Evolutionary conservation across 768 basidiomycete genomes (phyloP).

Genomic region (Tylopilus sp.): DNA sequence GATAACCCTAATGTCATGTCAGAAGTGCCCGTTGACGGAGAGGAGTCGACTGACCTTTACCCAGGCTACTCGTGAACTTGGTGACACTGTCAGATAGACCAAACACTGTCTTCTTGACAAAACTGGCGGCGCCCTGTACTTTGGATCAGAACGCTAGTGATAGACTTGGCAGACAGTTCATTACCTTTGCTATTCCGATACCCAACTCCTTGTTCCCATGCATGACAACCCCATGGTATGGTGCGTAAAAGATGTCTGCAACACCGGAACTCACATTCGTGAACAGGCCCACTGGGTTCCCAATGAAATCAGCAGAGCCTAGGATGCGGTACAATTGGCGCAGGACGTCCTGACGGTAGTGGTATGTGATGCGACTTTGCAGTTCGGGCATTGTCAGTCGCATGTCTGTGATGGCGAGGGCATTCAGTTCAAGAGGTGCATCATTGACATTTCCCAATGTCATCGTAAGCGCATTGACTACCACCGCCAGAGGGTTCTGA

Average conservation of each 20-base stretch:
- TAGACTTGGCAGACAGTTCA: neutral
- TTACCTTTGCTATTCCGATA: conserved; percentile 89
- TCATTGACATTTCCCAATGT: conserved; percentile 96
- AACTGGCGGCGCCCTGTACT: conserved; percentile 89
- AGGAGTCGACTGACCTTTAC: conserved; percentile 63
- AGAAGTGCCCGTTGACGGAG: neutral
- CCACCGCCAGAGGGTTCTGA: conserved; percentile 88
- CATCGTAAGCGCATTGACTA: conserved; percentile 95
- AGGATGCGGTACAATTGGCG: conserved; percentile 94
- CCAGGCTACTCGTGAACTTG: conserved; percentile 97
- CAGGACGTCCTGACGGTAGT: conserved; percentile 91
- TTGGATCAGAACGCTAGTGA: conserved; percentile 11
- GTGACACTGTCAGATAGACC: conserved; percentile 94
- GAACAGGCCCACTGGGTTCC: conserved; percentile 95
- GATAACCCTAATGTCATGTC: conserved; percentile 66
- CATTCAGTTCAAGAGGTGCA: conserved; percentile 91
- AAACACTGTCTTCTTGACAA: conserved; percentile 98
- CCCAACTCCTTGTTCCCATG: conserved; percentile 94
- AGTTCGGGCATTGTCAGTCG: conserved; percentile 83
- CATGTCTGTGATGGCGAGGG: conserved; percentile 92
- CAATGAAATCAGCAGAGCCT: conserved; percentile 97
- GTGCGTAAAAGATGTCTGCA: conserved; percentile 98
- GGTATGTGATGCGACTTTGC: conserved; percentile 78
- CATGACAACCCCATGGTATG: conserved; percentile 94
- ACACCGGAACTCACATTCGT: conserved; percentile 98